Base-by-base conservation (phyloP, 208 protist genomes). In the Trypanosoma melophagium region DNA sequence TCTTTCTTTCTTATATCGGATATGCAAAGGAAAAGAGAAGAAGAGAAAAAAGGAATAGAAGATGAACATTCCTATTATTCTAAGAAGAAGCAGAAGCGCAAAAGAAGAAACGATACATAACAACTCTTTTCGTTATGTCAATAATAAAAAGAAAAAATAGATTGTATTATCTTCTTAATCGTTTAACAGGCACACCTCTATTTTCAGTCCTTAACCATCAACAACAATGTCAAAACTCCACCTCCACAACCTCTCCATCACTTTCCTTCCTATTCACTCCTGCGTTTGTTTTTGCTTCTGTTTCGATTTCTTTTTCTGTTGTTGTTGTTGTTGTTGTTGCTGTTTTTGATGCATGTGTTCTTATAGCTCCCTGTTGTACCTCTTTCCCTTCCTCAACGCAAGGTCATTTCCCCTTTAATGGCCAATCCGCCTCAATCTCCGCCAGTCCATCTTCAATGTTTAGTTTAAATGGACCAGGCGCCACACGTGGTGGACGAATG, bases 391-490 rank as follows among this genome's bases (percentile, higher is more conserved):
- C 51, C n/a, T n/a, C n/a, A n/a, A n/a, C n/a, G n/a, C n/a, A n/a
- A n/a, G n/a, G n/a, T n/a, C n/a, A n/a, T n/a, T 21, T 4, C 40
- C 28, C 40, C 54, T 49, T 66, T 41, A 12, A 19, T 7, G 19
- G 25, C 49, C 60, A 51, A 7, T 57, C 53, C 40, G 49, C 49
- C 54, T 38, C 13, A 58, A 69, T 61, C 19, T 68, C 69, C 56
- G 47, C 53, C 41, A 25, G 35, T 42, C 41, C 62, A 16, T 38
- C 54, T 25, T 56, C 71, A 0, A 52, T 42, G 1, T 28, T 5
- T 5, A 76, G 56, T 40, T 58, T 64, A 50, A 89, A 89, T 0
- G 71, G 58, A 0, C 73, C 77, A 14, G 70, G 77, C 0, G 78
- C 70, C 10, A 24, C 45, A 24, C 68, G 68, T 2, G 78, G 78